Percentiles rank a stretch among this genome's conserved stretches.
Evolutionary conservation across 768 basidiomycete genomes (phyloP).

Genomic region (Naganishia kalamii): DNA sequence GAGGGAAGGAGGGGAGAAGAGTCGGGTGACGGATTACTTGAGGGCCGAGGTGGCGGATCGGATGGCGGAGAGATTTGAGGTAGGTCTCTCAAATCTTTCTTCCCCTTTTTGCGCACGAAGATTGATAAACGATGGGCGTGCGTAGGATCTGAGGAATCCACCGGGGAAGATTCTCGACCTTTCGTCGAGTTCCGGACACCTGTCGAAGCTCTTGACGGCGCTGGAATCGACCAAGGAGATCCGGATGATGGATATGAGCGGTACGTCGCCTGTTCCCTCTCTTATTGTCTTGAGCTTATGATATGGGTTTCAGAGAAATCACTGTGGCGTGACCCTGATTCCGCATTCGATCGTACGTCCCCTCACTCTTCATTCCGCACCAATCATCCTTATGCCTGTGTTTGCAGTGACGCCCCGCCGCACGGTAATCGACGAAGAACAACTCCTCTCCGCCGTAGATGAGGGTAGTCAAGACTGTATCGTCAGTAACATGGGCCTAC

Average conservation of each 20-base stretch:
- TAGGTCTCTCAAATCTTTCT: constrained; percentile 47
- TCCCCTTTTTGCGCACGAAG: no score
- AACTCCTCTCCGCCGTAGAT: constrained; percentile 59
- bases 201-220: constrained; percentile 70
- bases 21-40: constrained; percentile 73
- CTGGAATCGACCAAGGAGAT: constrained; percentile 58
- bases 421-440: constrained; percentile 76
- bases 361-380: constrained; percentile 3
- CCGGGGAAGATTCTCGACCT: constrained; percentile 77
- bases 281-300: neutral
- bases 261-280: constrained; percentile 48
- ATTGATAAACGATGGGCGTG: no score
- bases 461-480: constrained; percentile 81
- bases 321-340: constrained; percentile 68
- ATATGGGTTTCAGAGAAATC: constrained; percentile 54
- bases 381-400: constrained; percentile 4
- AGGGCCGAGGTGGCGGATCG: constrained; percentile 82
- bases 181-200: constrained; percentile 84
- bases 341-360: constrained; percentile 68
- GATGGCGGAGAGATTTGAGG: constrained; percentile 83
- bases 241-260: constrained; percentile 78
- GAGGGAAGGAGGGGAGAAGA: constrained; percentile 25
- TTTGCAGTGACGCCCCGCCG: constrained; percentile 67
- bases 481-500: constrained; percentile 81
- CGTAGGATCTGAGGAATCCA: constrained; percentile 80